Percentiles rank a stretch among this genome's conserved stretches.
Conservation (phyloP, 2,329 filamentous ascomycete genomes). For the Paramyrothecium roridum region DNA sequence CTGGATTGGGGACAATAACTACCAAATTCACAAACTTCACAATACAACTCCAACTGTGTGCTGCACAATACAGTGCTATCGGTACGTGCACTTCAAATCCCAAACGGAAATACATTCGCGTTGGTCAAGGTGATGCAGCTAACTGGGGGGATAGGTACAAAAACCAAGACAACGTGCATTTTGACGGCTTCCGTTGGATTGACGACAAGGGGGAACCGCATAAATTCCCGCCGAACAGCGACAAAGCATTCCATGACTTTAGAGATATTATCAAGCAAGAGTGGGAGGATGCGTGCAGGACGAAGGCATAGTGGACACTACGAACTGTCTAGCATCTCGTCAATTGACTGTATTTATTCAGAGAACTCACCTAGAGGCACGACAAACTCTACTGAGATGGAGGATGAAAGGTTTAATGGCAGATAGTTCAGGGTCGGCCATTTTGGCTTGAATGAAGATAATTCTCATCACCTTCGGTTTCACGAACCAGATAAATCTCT, state of each 20-base stretch:
- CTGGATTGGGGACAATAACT: slow-evolving; percentile 2
- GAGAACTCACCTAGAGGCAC: too few species aligned
- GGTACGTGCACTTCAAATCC: too few species aligned
- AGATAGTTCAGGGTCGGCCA: too few species aligned
- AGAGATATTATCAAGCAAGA: background rate
- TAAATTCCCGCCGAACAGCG: background rate
- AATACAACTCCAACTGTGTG: background rate
- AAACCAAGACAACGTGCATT: background rate
- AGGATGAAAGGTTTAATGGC: too few species aligned
- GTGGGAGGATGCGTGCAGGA: background rate
- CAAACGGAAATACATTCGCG: too few species aligned
- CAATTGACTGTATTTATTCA: too few species aligned
- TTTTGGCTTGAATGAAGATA: too few species aligned
- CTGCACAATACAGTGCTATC: slow-evolving; percentile 1
- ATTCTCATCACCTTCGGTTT: too few species aligned
- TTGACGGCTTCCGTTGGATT: background rate
- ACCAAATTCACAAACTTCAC: slow-evolving; percentile 3
- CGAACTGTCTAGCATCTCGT: too few species aligned
- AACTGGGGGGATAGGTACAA: background rate
- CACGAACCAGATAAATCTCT: too few species aligned
- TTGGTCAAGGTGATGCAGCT: background rate
- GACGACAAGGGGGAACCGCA: background rate
- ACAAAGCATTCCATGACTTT: background rate
- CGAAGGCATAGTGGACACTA: too few species aligned
- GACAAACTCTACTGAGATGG: too few species aligned